A percentile compares a stretch with the other conserved stretches of the same genome.
phyloP scores from a whole-genome alignment of 495 filamentous ascomycete species.

The Podospora tetraspora region DNA sequence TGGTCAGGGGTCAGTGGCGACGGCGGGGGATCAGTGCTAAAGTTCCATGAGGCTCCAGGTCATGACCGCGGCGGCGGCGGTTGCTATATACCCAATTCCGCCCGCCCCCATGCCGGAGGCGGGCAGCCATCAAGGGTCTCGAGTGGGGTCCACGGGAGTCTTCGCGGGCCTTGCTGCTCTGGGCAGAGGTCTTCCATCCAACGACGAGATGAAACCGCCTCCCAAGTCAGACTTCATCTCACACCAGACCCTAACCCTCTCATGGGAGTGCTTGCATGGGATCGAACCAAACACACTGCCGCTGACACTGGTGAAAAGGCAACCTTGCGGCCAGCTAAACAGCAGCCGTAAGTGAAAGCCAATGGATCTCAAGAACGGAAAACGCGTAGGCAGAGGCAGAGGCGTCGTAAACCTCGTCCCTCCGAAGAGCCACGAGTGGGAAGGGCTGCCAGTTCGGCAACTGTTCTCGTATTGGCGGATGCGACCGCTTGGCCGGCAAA shows the following conservation, averaged over 20 bases:
- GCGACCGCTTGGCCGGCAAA: not conserved
- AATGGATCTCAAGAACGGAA: not conserved
- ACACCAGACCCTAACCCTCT: not conserved
- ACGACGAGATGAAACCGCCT: not conserved
- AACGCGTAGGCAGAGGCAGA: not conserved
- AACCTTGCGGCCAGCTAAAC: not conserved
- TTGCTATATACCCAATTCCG: not conserved
- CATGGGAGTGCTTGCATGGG: not conserved
- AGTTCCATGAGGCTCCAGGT: not conserved
- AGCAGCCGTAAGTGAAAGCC: not conserved
- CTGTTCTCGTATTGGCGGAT: not conserved
- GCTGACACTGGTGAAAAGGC: not conserved
- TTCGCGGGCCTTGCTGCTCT: not conserved
- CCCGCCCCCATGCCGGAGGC: not conserved
- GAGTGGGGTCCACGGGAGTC: not conserved
- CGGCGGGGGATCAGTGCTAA: not conserved
- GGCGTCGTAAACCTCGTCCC: not conserved
- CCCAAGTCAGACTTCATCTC: not conserved
- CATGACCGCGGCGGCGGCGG: not conserved
- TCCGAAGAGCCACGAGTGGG: not conserved
- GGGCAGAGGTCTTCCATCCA: not conserved
- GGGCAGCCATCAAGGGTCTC: not conserved
- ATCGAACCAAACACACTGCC: not conserved
- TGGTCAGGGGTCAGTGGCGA: not conserved
- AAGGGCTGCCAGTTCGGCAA: not conserved